Evolutionary conservation across 1,284 basidiomycete species (phyloP).

Genomic region (Papiliotrema terrestris): DNA sequence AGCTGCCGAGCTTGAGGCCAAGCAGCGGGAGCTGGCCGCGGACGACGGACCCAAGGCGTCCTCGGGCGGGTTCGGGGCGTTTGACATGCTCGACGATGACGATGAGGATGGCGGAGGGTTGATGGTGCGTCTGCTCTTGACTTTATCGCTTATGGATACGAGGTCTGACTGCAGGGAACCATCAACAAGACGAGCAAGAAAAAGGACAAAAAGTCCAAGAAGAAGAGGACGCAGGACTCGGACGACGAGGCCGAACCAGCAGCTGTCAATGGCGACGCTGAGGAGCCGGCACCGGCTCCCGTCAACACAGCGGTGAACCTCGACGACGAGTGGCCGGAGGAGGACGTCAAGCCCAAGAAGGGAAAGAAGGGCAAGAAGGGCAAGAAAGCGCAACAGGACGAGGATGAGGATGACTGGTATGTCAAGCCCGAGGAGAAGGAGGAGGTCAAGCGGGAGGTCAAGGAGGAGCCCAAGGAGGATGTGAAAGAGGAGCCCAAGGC

Average conservation of each 20-base stretch:
- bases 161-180: conserved; percentile 10
- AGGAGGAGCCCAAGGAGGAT: conserved; percentile 39
- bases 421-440: conserved; percentile 35
- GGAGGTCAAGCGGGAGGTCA: conserved; percentile 31
- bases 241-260: conserved; percentile 24
- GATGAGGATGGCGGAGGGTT: conserved; percentile 74
- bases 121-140: conserved; percentile 59
- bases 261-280: conserved; percentile 44
- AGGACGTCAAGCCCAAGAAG: conserved; percentile 51
- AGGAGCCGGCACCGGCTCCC: conserved; percentile 13
- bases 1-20: conserved; percentile 32
- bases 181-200: conserved; percentile 20
- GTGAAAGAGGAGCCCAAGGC: conserved; percentile 49
- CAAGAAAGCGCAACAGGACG: conserved; percentile 22
- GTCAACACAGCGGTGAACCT: conserved; percentile 22
- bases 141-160: background rate
- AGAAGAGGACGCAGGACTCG: conserved; percentile 10
- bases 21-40: conserved; percentile 56
- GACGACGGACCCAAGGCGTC: conserved; percentile 57
- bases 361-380: conserved; percentile 57
- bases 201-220: conserved; percentile 23
- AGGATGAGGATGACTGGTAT: conserved; percentile 26
- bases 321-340: conserved; percentile 50
- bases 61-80: conserved; percentile 40
- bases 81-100: conserved; percentile 53